Evolutionary conservation across 2,329 filamentous ascomycete genomes (phyloP).

Genomic region (Phaeosphaeria sp.): DNA sequence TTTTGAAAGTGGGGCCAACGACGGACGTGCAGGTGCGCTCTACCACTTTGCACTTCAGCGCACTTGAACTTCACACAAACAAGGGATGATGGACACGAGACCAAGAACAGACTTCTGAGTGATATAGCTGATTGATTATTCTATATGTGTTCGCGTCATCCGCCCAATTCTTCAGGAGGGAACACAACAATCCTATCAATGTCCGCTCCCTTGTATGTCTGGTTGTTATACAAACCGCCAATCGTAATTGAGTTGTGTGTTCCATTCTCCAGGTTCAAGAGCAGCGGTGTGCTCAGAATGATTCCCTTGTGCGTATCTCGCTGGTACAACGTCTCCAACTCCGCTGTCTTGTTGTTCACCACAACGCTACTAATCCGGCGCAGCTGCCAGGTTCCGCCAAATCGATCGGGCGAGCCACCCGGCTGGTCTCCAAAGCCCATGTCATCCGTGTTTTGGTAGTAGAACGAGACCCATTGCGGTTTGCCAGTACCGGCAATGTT

Average conservation of each 20-base stretch:
- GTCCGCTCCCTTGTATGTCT: constrained; percentile 64
- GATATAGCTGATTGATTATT: too few relatives aligned
- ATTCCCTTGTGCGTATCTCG: constrained; percentile 66
- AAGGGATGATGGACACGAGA: too few relatives aligned
- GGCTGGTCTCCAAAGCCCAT: constrained; percentile 65
- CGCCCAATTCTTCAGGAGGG: constrained; percentile 56
- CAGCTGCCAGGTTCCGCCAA: constrained; percentile 65
- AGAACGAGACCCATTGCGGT: constrained; percentile 64
- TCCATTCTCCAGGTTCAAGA: constrained; percentile 61
- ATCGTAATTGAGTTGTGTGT: constrained; percentile 65
- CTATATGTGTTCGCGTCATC: too few relatives aligned
- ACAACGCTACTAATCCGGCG: constrained; percentile 66
- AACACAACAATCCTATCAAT: constrained; percentile 67
- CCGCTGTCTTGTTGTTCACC: constrained; percentile 60
- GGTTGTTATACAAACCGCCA: constrained; percentile 63
- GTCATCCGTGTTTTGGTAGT: constrained; percentile 66
- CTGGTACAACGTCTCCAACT: constrained; percentile 60
- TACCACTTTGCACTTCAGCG: not conserved
- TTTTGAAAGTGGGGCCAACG: not conserved
- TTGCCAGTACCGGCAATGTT: constrained; percentile 58
- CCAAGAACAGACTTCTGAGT: too few relatives aligned
- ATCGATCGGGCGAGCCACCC: constrained; percentile 64
- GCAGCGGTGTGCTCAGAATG: constrained; percentile 63
- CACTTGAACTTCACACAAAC: too few relatives aligned
- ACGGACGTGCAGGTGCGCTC: not conserved